A percentile compares a stretch with the other conserved stretches of the same genome.
These are phyloP conservation scores for Microdochium paspali DNA, from an alignment of 2,329 filamentous ascomycete species.

Conservation along the genomic window DNA sequence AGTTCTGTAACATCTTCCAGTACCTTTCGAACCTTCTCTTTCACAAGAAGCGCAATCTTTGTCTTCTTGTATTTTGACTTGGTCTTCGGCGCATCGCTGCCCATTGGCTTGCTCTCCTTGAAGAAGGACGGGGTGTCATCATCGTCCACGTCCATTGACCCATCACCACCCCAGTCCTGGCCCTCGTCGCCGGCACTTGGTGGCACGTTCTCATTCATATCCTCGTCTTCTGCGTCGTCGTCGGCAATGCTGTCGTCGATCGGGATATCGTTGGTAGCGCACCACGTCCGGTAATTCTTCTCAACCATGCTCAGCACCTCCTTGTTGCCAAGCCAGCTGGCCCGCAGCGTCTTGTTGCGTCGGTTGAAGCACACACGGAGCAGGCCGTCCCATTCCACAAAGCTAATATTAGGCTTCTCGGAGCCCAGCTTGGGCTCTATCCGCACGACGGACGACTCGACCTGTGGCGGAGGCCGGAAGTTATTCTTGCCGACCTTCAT, in stretches of 20 bases:
- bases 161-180: slow-evolving; percentile 33
- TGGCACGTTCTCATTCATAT: slow-evolving; percentile 29
- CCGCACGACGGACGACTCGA: slow-evolving; percentile 84
- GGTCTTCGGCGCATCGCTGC: slow-evolving; percentile 38
- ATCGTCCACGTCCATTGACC: slow-evolving; percentile 37
- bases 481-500: slow-evolving; percentile 96
- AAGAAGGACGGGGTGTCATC: slow-evolving; percentile 74
- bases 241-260: slow-evolving; percentile 58
- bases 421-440: slow-evolving; percentile 77
- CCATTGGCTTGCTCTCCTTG: slow-evolving; percentile 48
- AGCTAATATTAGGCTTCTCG: slow-evolving; percentile 75
- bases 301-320: slow-evolving; percentile 78
- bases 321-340: slow-evolving; percentile 70
- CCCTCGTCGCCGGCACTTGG: slow-evolving; percentile 29
- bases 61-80: slow-evolving; percentile 68
- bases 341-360: slow-evolving; percentile 84
- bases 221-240: slow-evolving; percentile 27
- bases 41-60: slow-evolving; percentile 72
- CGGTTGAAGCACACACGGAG: slow-evolving; percentile 67
- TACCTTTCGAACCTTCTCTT: slow-evolving; percentile 77
- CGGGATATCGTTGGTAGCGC: slow-evolving; percentile 72
- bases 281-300: slow-evolving; percentile 83
- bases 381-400: slow-evolving; percentile 92
- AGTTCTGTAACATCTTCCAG: slow-evolving; percentile 72
- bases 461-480: slow-evolving; percentile 88